phyloP scores from a whole-genome alignment of 2,329 filamentous ascomycete species.

The Hysterium pulicare region DNA sequence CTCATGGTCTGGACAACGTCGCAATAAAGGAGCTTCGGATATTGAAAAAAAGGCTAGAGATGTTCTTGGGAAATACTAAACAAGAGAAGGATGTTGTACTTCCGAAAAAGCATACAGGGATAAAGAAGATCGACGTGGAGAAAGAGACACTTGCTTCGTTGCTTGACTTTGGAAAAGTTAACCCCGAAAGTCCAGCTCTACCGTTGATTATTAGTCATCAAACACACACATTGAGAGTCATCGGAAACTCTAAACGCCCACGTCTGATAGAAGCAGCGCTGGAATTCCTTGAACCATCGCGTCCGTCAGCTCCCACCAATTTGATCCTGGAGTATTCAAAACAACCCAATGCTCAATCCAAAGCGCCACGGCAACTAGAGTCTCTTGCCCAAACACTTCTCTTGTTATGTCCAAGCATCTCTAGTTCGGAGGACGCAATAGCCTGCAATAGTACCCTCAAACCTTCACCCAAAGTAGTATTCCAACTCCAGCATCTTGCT shows the following conservation, averaged over 20 bases:
- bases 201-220: constrained; percentile 64
- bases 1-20: constrained; percentile 62
- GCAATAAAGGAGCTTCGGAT: constrained; percentile 66
- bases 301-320: constrained; percentile 56
- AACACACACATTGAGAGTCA: constrained; percentile 60
- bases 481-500: constrained; percentile 63
- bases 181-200: constrained; percentile 29
- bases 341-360: constrained; percentile 49
- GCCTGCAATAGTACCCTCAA: constrained; percentile 55
- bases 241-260: constrained; percentile 60
- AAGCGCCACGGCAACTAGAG: constrained; percentile 64
- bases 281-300: constrained; percentile 52
- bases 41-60: constrained; percentile 62
- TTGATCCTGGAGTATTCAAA: constrained; percentile 52
- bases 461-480: constrained; percentile 54
- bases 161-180: constrained; percentile 56
- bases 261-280: constrained; percentile 57
- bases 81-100: constrained; percentile 4
- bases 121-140: constrained; percentile 34
- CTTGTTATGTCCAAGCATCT: constrained; percentile 64
- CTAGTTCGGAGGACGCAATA: constrained; percentile 57
- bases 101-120: constrained; percentile 15
- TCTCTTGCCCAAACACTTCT: constrained; percentile 63
- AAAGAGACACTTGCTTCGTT: constrained; percentile 56
- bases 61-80: constrained; percentile 15